Evolutionary conservation across 495 filamentous ascomycete species (phyloP), one percentile per base, ranked within the genome.

Genomic region (Penicillium arizonense): DNA sequence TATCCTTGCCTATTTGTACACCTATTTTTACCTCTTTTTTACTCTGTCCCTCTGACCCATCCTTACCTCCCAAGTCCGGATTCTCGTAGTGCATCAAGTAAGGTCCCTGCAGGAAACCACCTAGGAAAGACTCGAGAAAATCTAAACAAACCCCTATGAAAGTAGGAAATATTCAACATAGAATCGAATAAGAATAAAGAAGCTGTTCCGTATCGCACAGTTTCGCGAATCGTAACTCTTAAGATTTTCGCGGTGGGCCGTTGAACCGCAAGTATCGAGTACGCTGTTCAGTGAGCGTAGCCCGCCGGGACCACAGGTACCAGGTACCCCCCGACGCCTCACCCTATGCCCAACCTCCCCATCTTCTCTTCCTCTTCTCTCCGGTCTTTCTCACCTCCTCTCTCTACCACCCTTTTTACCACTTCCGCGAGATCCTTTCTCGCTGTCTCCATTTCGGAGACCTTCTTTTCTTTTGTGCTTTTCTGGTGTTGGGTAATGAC

Each of bases 401-500:
- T 56, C 43, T 54, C 43, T 40, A 20, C 34, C 41, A 36, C 55
- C 35, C 43, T 42, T 44, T 41, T 59, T 49, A 57, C 44, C 37
- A 44, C 33, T 38, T 47, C 50, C 54, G 44, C 50, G 43, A 50
- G 47, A 41, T 52, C 34, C 46, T 52, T 52, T 55, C 52, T 61
- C 46, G 47, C 34, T 37, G 21, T 52, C 56, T 57, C 54, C 50
- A 52, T 54, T 58, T 24, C 39, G 38, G 48, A 50, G 48, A 43
- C 56, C 57, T 54, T 56, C 24, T 28, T 63, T 63, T 59, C 44
- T 57, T 59, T 60, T 56, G 36, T 56, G 50, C 59, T 59, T 44
- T 58, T 32, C 63, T 54, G 60, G 71, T 59, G 57, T 69, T 54
- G 32, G 58, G 58, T 61, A 45, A 62, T 64, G 55, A 52, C 52